Base-by-base conservation (phyloP, 805 yeast species). In the Metschnikowia cerradonensis region DNA sequence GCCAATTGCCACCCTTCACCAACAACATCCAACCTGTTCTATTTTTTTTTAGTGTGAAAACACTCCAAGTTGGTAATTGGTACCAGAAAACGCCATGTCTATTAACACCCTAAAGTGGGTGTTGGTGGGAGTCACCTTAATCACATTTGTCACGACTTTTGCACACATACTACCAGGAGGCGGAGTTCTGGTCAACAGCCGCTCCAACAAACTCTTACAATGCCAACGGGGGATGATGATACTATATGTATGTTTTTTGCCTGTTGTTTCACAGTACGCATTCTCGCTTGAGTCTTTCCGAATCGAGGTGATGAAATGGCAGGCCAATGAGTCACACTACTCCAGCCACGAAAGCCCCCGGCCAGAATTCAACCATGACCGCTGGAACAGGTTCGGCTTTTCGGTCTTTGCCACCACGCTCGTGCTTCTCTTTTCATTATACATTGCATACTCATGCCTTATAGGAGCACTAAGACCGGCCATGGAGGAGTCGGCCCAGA, bases 221-320 rank as follows among this genome's bases (percentile, higher is more conserved):
- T 44, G 33, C 41, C 32, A 44, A 26, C 17, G 47, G 36, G 37
- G 11, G 8, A 23, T 44, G 37, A 17, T 36, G 33, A 22, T 31
- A 15, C 14, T 44, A 17, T 44, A 20, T 36, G 7, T 44, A 8
- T 15, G 4, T 6, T 23, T 35, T 3, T 34, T 44, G 34, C 47
- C 47, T 6, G 31, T 44, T 10, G n/a, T 35, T n/a, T 23, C 47
- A 4, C 39, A 44, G 3, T 23, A n/a, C 3, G 40, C 41, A 6
- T 26, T 34, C 6, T 35, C 40, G 23, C 41, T 44, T 17, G 47
- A 31, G 6, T 34, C 40, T 3, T 44, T 44, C 23, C 20, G 47
- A 22, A 15, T 36, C 2, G 23, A 36, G 34, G 41, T 44, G 22
- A 44, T 44, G 47, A 34, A 44, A 23, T 44, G 47, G 47, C 40